Conservation (phyloP, 2,329 filamentous ascomycete genomes). For the Elsinoe arachidis region DNA sequence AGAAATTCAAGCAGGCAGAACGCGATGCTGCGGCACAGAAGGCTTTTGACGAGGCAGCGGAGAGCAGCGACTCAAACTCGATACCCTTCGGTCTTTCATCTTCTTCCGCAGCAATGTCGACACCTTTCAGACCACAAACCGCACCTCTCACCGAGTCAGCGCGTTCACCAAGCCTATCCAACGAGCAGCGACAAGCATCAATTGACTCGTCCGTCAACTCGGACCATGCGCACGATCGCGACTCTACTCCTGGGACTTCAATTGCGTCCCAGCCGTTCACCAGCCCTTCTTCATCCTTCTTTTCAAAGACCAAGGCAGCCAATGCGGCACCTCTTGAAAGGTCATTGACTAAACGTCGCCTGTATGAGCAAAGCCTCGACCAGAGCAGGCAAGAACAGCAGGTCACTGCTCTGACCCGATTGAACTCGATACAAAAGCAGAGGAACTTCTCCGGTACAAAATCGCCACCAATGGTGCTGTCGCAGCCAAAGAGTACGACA, state of each 20-base stretch:
- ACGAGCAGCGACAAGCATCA: conserved; percentile 57
- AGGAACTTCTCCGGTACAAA: conserved; percentile 44
- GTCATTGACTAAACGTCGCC: conserved; percentile 59
- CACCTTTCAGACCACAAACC: background rate
- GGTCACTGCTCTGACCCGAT: conserved; percentile 62
- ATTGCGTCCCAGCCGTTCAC: conserved; percentile 59
- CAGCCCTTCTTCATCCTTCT: conserved; percentile 22
- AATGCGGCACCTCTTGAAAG: conserved; percentile 44
- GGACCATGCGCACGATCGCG: conserved; percentile 57
- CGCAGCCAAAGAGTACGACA: conserved; percentile 49
- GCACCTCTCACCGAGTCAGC: conserved; percentile 32
- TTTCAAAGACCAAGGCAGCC: conserved; percentile 22
- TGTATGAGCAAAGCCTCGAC: conserved; percentile 76
- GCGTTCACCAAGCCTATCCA: conserved; percentile 54
- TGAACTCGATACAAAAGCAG: conserved; percentile 70
- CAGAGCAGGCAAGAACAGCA: conserved; percentile 77
- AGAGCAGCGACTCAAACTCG: conserved; percentile 25
- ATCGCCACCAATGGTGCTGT: conserved; percentile 29
- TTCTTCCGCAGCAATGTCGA: conserved; percentile 2
- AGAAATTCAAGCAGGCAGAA: conserved; percentile 56
- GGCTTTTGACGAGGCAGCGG: conserved; percentile 22
- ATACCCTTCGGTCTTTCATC: conserved; percentile 15
- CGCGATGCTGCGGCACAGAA: conserved; percentile 42
- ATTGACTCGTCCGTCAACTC: conserved; percentile 80
- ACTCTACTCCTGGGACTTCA: conserved; percentile 83